Percentiles rank a stretch among this genome's conserved stretches.
These are phyloP conservation scores for Pseudopithomyces maydicus DNA, from an alignment of 2,329 filamentous ascomycete species.

Conservation along the genomic window DNA sequence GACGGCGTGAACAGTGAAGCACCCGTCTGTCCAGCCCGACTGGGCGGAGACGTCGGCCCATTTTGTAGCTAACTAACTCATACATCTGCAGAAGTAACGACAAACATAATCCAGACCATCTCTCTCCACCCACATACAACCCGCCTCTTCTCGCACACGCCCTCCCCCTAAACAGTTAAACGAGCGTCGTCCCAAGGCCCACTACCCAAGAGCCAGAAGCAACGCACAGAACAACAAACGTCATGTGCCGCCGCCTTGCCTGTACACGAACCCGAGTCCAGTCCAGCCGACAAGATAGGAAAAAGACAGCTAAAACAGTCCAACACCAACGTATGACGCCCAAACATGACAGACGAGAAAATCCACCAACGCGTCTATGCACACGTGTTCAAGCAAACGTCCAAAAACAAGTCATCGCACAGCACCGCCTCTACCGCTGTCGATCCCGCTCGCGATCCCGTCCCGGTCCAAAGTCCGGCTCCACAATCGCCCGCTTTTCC, in stretches of 20 bases:
- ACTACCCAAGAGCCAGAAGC: slow-evolving; percentile 21
- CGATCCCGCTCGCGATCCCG: slow-evolving; percentile 37
- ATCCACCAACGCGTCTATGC: slow-evolving; percentile 35
- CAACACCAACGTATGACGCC: slow-evolving; percentile 43
- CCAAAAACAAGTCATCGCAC: slow-evolving; percentile 20
- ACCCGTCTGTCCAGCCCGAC: slow-evolving; percentile 22
- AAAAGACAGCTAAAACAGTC: slow-evolving; percentile 23
- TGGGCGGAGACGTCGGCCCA: slow-evolving; percentile 24
- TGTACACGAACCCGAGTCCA: slow-evolving; percentile 30
- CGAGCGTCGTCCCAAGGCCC: slow-evolving; percentile 3
- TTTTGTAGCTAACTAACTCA: slow-evolving; percentile 39
- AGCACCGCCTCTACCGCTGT: slow-evolving; percentile 25
- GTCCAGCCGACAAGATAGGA: slow-evolving; percentile 23
- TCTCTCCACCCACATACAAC: slow-evolving; percentile 11
- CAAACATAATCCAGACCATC: slow-evolving; percentile 17
- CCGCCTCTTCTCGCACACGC: background rate
- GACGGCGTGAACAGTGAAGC: slow-evolving; percentile 2
- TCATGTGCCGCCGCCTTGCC: slow-evolving; percentile 35
- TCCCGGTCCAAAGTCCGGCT: slow-evolving; percentile 46
- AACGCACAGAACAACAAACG: slow-evolving; percentile 31
- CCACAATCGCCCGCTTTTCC: slow-evolving; percentile 61
- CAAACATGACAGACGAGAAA: slow-evolving; percentile 27
- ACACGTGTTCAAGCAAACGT: slow-evolving; percentile 32
- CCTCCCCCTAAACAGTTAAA: background rate
- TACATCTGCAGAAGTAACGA: slow-evolving; percentile 35